Evolutionary conservation across 768 basidiomycete species (phyloP), one percentile per base, ranked within the genome.

Genomic region (Peribolospora kevripleyi): DNA sequence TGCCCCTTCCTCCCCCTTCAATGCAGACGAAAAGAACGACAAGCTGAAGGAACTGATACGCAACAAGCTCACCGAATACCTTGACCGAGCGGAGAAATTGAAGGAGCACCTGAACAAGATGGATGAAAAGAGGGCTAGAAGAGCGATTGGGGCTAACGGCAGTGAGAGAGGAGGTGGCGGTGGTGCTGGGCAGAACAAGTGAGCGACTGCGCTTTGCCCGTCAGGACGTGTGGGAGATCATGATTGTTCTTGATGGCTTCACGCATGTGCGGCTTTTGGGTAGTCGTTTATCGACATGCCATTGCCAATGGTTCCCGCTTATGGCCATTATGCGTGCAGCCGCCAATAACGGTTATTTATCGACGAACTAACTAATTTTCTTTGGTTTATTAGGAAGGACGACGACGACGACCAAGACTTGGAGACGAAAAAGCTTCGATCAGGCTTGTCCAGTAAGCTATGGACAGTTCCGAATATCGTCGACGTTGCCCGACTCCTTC

Each of bases 391-490:
- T 48, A 62, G 60, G 49, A 64, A 65, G 56, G 63, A 60, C 2
- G 69, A 66, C 2, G 82, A 78, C 14, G 86, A 84, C 40, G 84
- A 81, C 58, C 72, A 76, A 42, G 91, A 98, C 68, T 81, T 87
- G 2, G 93, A 97, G 60, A 75, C 81, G 53, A 95, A 97, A 76
- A 98, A 98, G 67, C 76, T 98, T 42, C 76, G 93, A n/a, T 84
- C 83, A 0, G 85, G 83, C 3, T 73, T 98, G 2, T 73, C 83
- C 6, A 77, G 71, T 68, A 46, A 42, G 66, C 58, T 48, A n/a
- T 45, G 25, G 37, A 7, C 46, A 13, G 41, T 39, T 10, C 25
- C 25, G 25, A 25, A 25, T 25, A 25, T 25, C 25, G 25, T 25
- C 25, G 25, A 25, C 25, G 25, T 25, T 25, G 1, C 25, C n/a